Percentiles rank a stretch among this genome's conserved stretches.
Conservation (phyloP, 495 filamentous ascomycete species). For the Chlorociboria aeruginascens region DNA sequence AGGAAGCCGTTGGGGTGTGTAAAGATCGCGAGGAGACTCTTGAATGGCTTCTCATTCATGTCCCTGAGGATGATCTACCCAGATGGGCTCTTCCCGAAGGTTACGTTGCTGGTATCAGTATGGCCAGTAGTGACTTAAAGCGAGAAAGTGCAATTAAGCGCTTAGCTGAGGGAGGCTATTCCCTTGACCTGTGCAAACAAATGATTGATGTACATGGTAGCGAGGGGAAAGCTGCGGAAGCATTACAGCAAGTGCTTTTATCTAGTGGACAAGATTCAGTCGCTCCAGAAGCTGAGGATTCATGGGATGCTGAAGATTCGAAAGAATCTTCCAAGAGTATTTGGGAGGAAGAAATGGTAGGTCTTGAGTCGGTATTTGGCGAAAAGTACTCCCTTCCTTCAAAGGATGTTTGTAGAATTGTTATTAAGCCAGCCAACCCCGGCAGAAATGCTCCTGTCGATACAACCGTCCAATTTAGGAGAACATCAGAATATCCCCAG, state of each 20-base stretch:
- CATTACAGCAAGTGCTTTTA: conserved; percentile 58
- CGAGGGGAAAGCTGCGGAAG: conserved; percentile 69
- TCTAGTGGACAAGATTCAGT: conserved; percentile 25
- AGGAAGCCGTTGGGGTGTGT: conserved; percentile 78
- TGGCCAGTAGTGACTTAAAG: conserved; percentile 67
- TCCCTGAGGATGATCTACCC: conserved; percentile 92
- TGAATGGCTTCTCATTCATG: conserved; percentile 86
- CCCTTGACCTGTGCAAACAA: conserved; percentile 67
- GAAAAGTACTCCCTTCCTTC: conserved; percentile 46
- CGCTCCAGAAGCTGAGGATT: conserved; percentile 1
- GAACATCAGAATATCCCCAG: conserved; percentile 55
- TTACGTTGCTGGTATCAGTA: conserved; percentile 77
- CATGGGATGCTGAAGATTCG: conserved; percentile 19
- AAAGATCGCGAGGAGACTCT: conserved; percentile 89
- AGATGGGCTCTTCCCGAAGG: conserved; percentile 80
- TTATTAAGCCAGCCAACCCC: conserved; percentile 33
- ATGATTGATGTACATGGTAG: conserved; percentile 57
- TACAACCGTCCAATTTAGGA: conserved; percentile 37
- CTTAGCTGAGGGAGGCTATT: conserved; percentile 73
- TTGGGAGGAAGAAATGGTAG: conserved; percentile 81
- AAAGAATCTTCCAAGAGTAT: conserved; percentile 36
- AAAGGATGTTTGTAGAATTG: conserved; percentile 51
- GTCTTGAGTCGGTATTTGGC: conserved; percentile 69
- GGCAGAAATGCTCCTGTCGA: conserved; percentile 27
- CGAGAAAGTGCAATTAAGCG: conserved; percentile 70